Conservation (phyloP, 2,329 filamentous ascomycete species). For the Nigrospora sphaerica region DNA sequence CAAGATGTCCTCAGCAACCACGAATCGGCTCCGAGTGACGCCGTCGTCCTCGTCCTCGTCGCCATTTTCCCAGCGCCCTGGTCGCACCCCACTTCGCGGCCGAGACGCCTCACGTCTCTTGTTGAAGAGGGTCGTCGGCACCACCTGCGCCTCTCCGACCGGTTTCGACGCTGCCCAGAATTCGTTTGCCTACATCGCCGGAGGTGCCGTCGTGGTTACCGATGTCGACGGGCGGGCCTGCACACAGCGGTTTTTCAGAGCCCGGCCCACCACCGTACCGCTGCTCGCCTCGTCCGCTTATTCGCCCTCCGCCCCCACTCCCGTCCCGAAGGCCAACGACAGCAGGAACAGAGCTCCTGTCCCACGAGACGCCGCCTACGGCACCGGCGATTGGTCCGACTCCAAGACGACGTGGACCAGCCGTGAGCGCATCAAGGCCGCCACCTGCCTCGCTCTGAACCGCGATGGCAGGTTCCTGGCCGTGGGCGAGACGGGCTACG, state of each 20-base stretch:
- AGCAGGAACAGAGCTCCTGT: constrained; percentile 50
- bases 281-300: constrained; percentile 48
- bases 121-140: constrained; percentile 81
- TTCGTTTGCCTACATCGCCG: constrained; percentile 85
- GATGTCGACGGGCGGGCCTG: constrained; percentile 63
- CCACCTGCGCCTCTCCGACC: constrained; percentile 76
- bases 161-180: constrained; percentile 77
- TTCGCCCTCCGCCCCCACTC: constrained; percentile 41
- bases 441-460: constrained; percentile 84
- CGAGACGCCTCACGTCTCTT: constrained; percentile 56
- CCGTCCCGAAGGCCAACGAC: constrained; percentile 56
- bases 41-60: constrained; percentile 76
- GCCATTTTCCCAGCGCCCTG: constrained; percentile 55
- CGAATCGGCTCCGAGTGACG: constrained; percentile 59
- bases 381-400: constrained; percentile 51
- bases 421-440: constrained; percentile 87
- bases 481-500: constrained; percentile 92
- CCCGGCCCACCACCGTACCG: constrained; percentile 70
- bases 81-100: constrained; percentile 54
- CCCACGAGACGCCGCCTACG: constrained; percentile 39
- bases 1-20: constrained; percentile 53
- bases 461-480: constrained; percentile 81
- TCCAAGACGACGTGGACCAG: constrained; percentile 74
- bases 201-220: constrained; percentile 87
- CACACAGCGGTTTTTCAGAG: constrained; percentile 84